Evolutionary conservation across 2,329 filamentous ascomycete genomes (phyloP).

Genomic region (Lasiodiplodia theobromae): DNA sequence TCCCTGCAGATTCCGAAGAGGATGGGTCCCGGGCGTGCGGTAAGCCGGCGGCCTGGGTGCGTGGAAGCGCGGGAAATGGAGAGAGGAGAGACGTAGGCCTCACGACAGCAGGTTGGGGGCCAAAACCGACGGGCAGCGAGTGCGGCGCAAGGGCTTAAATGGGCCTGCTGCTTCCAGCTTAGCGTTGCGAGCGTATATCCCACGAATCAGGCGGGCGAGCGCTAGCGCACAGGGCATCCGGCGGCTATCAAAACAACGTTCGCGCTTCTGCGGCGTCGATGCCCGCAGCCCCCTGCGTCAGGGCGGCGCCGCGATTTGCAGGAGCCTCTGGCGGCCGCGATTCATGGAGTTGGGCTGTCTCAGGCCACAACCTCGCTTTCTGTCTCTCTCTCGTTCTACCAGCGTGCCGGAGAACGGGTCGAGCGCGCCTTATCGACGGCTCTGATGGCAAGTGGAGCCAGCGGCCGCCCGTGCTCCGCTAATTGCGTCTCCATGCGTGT

Average conservation of each 20-base stretch:
- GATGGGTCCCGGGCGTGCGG: conserved; percentile 24
- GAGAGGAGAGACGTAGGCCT: not conserved
- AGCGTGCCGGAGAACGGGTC: conserved; percentile 19
- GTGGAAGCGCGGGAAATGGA: conserved; percentile 26
- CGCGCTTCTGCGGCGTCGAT: conserved; percentile 11
- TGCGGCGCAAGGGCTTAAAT: not conserved
- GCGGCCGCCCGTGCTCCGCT: conserved; percentile 19
- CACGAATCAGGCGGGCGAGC: not conserved
- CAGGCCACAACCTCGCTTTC: conserved; percentile 24
- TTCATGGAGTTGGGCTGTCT: conserved; percentile 11
- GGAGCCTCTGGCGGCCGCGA: conserved; percentile 2
- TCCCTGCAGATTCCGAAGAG: conserved; percentile 4
- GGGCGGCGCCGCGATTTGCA: conserved; percentile 17
- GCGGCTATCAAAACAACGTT: conserved; percentile 19
- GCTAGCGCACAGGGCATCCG: not conserved
- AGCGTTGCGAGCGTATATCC: conserved; percentile 7
- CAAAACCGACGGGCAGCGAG: conserved; percentile 2
- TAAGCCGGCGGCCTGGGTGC: conserved; percentile 25
- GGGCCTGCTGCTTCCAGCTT: not conserved
- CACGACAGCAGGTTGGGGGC: conserved; percentile 16
- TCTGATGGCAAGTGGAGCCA: conserved; percentile 24
- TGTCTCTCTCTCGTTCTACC: conserved; percentile 6
- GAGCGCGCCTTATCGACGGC: conserved; percentile 28
- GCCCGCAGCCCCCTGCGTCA: conserved; percentile 10
- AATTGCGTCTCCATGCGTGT: conserved; percentile 26